Base-by-base conservation (phyloP, 2,329 filamentous ascomycete genomes). In the Aspergillus thermomutatus region DNA sequence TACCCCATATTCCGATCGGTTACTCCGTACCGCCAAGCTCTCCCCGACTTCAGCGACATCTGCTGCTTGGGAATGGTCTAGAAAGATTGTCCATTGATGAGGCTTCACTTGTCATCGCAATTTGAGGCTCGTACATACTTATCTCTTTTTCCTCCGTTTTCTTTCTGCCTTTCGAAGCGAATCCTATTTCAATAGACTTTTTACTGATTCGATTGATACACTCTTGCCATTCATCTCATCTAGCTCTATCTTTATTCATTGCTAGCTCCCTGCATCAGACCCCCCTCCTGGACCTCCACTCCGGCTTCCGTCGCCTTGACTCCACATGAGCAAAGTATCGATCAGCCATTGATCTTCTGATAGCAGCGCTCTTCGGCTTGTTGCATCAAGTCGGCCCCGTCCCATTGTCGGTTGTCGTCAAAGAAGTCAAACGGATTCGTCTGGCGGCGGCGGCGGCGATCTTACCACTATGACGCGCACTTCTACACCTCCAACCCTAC, bases 401-500 rank as follows among this genome's bases (percentile, higher is more conserved):
- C 17, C 31, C 50, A 37, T 37, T 17, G 31, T 37, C 14, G 31
- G 14, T 37, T 37, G 43, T 46, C 43, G 19, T 5, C 23, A 46
- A 46, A 21, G 43, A 14, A 26, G 23, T 51, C 31, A 48, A 45
- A 17, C 34, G 43, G 21, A 41, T 46, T 58, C 34, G 45, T 49
- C 57, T 58, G 63, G 57, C 63, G 63, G 52, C 55, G 59, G 69
- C 69, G 70, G 69, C 63, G 66, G 66, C 66, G 62, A 63, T 68
- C 60, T 53, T 56, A 60, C 60, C 66, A 75, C 58, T 64, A 87
- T 87, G 85, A 82, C 82, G 66, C 78, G 79, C 65, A 72, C 79
- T 57, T 78, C 80, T 63, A 78, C 72, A 55, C 79, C 81, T 51
- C 78, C 83, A 53, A 80, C 86, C 63, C 75, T 87, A 51, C 74